These are phyloP conservation scores for Balansia obtecta DNA, from an alignment of 2,329 filamentous ascomycete species.

Conservation along the genomic window DNA sequence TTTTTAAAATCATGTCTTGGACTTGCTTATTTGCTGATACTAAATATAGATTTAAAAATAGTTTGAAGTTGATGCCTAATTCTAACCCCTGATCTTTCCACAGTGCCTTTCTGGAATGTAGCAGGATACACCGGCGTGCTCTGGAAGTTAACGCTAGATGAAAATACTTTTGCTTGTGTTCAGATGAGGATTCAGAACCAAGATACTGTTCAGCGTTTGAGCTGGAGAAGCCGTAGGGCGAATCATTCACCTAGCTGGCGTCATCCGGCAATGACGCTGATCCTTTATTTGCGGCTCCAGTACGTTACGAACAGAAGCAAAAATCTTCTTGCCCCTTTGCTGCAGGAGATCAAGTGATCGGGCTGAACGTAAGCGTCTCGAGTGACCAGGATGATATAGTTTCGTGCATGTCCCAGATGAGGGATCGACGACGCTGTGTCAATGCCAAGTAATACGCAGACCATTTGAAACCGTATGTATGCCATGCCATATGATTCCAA, in stretches of 20 bases:
- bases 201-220: conserved; percentile 31
- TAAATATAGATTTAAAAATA: no score
- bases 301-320: conserved; percentile 25
- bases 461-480: conserved; percentile 46
- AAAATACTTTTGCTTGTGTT: not conserved
- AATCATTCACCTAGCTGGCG: conserved; percentile 24
- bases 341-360: conserved; percentile 40
- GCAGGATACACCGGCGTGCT: no score
- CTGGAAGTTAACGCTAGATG: no score
- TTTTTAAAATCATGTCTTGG: no score
- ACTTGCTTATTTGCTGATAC: no score
- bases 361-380: conserved; percentile 42
- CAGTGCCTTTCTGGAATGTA: no score
- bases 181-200: not conserved
- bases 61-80: no score
- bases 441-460: conserved; percentile 42
- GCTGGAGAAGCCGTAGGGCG: conserved; percentile 30
- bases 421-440: conserved; percentile 36
- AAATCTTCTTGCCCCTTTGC: conserved; percentile 35
- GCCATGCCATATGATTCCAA: conserved; percentile 42
- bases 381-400: conserved; percentile 34
- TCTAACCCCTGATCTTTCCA: no score
- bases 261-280: not conserved
- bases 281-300: conserved; percentile 12
- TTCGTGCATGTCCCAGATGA: conserved; percentile 32